Conservation (phyloP, 2,329 filamentous ascomycete species). For the Biscogniauxia sp. region DNA sequence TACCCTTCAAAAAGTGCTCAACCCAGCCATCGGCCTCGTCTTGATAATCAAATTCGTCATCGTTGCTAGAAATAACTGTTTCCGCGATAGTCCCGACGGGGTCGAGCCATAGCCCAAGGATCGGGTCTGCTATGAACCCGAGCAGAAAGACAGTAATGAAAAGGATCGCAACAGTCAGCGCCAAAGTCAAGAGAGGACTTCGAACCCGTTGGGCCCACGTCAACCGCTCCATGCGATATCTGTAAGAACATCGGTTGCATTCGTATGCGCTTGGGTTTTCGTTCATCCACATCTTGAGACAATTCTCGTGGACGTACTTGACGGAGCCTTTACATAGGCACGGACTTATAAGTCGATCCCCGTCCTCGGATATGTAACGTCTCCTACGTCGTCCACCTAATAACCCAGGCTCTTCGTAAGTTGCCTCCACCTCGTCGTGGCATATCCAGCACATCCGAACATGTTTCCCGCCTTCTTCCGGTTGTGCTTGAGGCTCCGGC, state of each 20-base stretch:
- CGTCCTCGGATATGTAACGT: constrained; percentile 27
- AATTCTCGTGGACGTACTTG: constrained; percentile 91
- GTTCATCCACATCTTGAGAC: constrained; percentile 78
- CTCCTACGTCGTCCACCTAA: constrained; percentile 28
- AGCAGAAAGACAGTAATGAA: constrained; percentile 72
- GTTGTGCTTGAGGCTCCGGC: constrained; percentile 19
- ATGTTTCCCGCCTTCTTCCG: constrained; percentile 20
- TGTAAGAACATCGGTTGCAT: constrained; percentile 84
- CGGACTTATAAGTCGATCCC: constrained; percentile 68
- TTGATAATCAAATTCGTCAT: constrained; percentile 40
- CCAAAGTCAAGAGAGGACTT: constrained; percentile 64
- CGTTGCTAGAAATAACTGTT: constrained; percentile 44
- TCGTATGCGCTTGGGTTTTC: constrained; percentile 76
- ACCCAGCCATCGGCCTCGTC: constrained; percentile 65
- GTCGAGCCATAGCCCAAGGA: constrained; percentile 85
- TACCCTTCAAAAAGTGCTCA: constrained; percentile 83
- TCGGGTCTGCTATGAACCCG: constrained; percentile 89
- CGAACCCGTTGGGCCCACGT: constrained; percentile 70
- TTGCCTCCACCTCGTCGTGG: constrained; percentile 63
- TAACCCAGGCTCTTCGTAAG: constrained; percentile 35
- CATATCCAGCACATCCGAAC: constrained; percentile 76
- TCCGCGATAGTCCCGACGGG: constrained; percentile 63
- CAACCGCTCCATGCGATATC: constrained; percentile 75
- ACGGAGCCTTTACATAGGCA: constrained; percentile 93
- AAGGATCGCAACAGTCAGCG: constrained; percentile 71